Base-by-base conservation (phyloP, 495 filamentous ascomycete genomes). In the Penicillium parvum region DNA sequence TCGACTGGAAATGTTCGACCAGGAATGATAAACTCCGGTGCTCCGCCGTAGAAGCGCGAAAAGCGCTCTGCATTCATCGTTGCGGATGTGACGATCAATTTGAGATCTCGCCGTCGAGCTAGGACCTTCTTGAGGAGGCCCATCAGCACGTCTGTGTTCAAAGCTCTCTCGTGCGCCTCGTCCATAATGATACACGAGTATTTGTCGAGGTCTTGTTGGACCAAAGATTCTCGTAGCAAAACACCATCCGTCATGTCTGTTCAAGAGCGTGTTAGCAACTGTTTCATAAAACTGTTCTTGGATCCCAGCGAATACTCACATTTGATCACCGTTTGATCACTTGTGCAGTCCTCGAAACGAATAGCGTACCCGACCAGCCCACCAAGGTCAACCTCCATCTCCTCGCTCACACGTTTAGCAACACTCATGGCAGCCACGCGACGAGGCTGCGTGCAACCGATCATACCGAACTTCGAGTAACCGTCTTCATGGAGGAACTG, bases 171-270 rank as follows among this genome's bases (percentile, higher is more conserved):
- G 73, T 99, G 94, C 3, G 94, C 94, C 69, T 99, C 94, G 63
- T 99, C 94, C 92, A 99, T 96, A 61, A 99, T 99, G 37, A 99
- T 90, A 60, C 89, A 95, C 9, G 91, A 95, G 64, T 99, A 99
- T 55, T 86, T 86, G 63, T 97, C 94, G 16, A 99, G 77, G 57
- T 99, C 95, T 11, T 80, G 76, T 55, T 96, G 90, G 36, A 86
- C 85, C 7, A 99, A 77, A 10, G 87, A 95, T 55, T 99, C 94
- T 57, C 94, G 82, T 11, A 99, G 76, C 17, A 99, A 72, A 5
- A 99, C 90, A 65, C 94, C 94, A 56, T 99, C 94, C 1, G 94
- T 99, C 94, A 99, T 96, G 58, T 99, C 73, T 76, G 43, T 21
- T 43, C 37, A 2, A 20, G 47, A 8, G 22, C 19, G 55, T 27